A percentile compares a stretch with the other conserved stretches of the same genome.
Conservation (phyloP, 2,329 filamentous ascomycete species). For the Cercospora janseana region DNA sequence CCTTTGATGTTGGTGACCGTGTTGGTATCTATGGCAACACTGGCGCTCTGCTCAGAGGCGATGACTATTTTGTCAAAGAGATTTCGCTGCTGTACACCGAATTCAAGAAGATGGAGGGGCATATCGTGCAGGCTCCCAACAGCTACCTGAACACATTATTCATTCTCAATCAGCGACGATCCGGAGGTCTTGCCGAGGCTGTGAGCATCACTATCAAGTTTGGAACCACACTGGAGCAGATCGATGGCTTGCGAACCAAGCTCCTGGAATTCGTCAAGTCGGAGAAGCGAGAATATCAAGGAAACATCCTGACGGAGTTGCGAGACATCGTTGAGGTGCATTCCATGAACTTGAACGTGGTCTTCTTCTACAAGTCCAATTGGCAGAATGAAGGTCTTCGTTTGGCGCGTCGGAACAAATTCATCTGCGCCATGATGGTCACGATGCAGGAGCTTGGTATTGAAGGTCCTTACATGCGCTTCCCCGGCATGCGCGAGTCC, state of each 20-base stretch:
- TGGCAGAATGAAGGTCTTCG: conserved; percentile 93
- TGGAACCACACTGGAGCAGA: conserved; percentile 77
- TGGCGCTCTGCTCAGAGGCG: conserved; percentile 71
- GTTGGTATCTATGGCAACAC: conserved; percentile 90
- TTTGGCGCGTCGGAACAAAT: conserved; percentile 87
- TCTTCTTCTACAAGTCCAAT: conserved; percentile 97
- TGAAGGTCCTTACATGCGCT: conserved; percentile 74
- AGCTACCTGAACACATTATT: conserved; percentile 84
- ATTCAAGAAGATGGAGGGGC: conserved; percentile 98
- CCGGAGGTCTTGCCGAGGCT: conserved; percentile 82
- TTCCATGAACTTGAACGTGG: conserved; percentile 81
- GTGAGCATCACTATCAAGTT: conserved; percentile 83
- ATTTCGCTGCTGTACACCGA: conserved; percentile 92
- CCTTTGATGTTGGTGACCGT: conserved; percentile 92
- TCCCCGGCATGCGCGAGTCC: conserved; percentile 64
- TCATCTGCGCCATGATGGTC: conserved; percentile 86
- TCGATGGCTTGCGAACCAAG: conserved; percentile 74
- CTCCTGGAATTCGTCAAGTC: conserved; percentile 78
- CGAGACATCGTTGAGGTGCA: conserved; percentile 77
- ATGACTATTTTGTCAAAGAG: conserved; percentile 95
- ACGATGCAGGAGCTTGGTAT: conserved; percentile 81
- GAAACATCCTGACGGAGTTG: conserved; percentile 82
- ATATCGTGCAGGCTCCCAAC: conserved; percentile 94
- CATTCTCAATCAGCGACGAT: conserved; percentile 90
- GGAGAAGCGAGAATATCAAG: conserved; percentile 87